phyloP scores from a whole-genome alignment of 768 basidiomycete genomes.

The Trametes maxima region DNA sequence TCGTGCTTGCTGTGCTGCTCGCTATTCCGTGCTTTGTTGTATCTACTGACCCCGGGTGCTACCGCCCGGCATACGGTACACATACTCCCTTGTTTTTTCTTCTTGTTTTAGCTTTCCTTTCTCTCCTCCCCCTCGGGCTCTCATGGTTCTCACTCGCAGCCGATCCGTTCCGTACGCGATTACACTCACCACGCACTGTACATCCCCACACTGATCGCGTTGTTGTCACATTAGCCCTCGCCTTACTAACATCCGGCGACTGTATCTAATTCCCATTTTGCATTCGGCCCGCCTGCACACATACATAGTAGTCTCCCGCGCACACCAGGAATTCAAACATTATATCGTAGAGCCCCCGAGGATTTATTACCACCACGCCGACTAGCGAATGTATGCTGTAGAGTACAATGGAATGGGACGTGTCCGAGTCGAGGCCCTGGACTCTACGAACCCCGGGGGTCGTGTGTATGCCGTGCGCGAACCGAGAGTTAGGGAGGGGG shows the following conservation, averaged over 20 bases:
- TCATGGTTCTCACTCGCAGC: not conserved
- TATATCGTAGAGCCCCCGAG: no score
- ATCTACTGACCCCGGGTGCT: not conserved
- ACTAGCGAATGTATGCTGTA: conserved; percentile 1
- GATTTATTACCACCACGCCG: not conserved
- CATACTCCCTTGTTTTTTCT: not conserved
- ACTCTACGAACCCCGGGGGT: not conserved
- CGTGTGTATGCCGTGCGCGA: not conserved
- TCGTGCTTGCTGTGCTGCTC: not conserved
- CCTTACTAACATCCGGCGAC: no score
- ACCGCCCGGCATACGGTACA: not conserved
- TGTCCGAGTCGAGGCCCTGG: not conserved
- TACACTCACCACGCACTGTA: no score
- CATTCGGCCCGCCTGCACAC: no score
- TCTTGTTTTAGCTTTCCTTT: no score
- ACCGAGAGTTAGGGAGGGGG: not conserved
- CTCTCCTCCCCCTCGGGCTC: not conserved
- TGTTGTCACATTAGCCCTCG: no score
- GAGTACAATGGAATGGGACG: not conserved
- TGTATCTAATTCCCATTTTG: no score
- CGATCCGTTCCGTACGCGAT: no score
- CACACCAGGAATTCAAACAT: no score
- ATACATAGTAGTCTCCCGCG: no score
- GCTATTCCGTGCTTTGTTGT: not conserved
- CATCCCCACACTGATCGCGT: no score